A percentile compares a stretch with the other conserved stretches of the same genome.
Conservation (phyloP, 2,329 filamentous ascomycete genomes). For the Zasmidium cellare region DNA sequence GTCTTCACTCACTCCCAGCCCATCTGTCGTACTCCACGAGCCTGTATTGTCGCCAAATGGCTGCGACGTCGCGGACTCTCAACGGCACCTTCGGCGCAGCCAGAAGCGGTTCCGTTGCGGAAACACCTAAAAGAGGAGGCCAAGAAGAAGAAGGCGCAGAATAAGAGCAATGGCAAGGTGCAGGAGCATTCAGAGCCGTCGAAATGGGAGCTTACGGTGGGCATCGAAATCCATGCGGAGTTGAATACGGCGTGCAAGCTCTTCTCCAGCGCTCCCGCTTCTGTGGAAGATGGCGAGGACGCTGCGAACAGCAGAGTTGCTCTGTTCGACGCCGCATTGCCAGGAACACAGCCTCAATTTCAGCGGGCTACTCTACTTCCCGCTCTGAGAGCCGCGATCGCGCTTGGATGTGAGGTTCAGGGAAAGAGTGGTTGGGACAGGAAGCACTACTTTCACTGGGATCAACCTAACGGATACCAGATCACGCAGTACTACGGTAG, state of each 20-base stretch:
- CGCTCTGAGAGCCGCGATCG: slow-evolving; percentile 84
- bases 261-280: slow-evolving; percentile 66
- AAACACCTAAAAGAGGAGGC: slow-evolving; percentile 45
- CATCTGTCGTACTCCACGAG: slow-evolving; percentile 17
- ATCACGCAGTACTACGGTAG: slow-evolving; percentile 89
- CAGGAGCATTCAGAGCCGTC: slow-evolving; percentile 32
- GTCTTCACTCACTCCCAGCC: background rate
- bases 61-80: slow-evolving; percentile 27
- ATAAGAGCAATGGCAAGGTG: slow-evolving; percentile 9
- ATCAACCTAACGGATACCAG: slow-evolving; percentile 94
- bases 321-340: slow-evolving; percentile 84
- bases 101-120: slow-evolving; percentile 36
- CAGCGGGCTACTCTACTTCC: slow-evolving; percentile 81
- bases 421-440: slow-evolving; percentile 81
- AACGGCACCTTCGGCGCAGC: slow-evolving; percentile 15
- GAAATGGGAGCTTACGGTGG: slow-evolving; percentile 91
- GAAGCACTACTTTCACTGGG: slow-evolving; percentile 99
- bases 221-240: slow-evolving; percentile 96
- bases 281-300: slow-evolving; percentile 26
- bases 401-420: slow-evolving; percentile 78
- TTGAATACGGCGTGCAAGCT: slow-evolving; percentile 86
- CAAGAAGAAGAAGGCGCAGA: slow-evolving; percentile 28
- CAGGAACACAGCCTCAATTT: slow-evolving; percentile 83
- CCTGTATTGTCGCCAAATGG: slow-evolving; percentile 34
- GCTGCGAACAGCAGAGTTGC: slow-evolving; percentile 83